A percentile compares a stretch with the other conserved stretches of the same genome.
Evolutionary conservation across 257 asterid species (phyloP).

Genomic region (Solanum lycopersicoides): DNA sequence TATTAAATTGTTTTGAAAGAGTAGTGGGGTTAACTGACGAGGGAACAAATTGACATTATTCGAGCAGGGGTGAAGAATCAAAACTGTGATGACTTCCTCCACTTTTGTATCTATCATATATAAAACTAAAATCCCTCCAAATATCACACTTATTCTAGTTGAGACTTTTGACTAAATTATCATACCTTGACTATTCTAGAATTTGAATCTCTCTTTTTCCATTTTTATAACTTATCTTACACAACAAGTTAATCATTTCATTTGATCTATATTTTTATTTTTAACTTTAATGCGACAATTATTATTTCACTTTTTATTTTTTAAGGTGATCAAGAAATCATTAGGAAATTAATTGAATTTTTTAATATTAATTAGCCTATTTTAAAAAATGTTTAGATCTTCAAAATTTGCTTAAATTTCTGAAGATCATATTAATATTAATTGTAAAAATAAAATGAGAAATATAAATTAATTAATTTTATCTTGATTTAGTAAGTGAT

Average conservation of each 20-base stretch:
- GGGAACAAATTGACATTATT: background rate
- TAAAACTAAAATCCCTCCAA: background rate
- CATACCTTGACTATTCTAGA: background rate
- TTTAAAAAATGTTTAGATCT: rapidly evolving
- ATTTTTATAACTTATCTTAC: background rate
- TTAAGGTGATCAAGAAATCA: too few relatives aligned
- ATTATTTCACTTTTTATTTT: too few relatives aligned
- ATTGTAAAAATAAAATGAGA: too few relatives aligned
- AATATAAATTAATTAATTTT: too few relatives aligned
- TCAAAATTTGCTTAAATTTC: too few relatives aligned
- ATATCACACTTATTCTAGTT: background rate
- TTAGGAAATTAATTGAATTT: too few relatives aligned
- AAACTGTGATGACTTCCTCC: background rate
- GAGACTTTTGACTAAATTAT: background rate
- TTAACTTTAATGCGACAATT: background rate
- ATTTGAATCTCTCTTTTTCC: background rate
- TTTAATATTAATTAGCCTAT: too few relatives aligned
- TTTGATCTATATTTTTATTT: background rate
- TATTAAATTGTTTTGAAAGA: background rate
- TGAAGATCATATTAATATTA: too few relatives aligned
- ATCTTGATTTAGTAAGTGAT: too few relatives aligned
- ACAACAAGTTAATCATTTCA: background rate
- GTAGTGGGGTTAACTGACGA: background rate
- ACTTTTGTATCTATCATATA: background rate
- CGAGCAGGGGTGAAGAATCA: background rate